Evolutionary conservation across 768 basidiomycete genomes (phyloP), one percentile per base, ranked within the genome.

Genomic region (Lyophyllum atratum): DNA sequence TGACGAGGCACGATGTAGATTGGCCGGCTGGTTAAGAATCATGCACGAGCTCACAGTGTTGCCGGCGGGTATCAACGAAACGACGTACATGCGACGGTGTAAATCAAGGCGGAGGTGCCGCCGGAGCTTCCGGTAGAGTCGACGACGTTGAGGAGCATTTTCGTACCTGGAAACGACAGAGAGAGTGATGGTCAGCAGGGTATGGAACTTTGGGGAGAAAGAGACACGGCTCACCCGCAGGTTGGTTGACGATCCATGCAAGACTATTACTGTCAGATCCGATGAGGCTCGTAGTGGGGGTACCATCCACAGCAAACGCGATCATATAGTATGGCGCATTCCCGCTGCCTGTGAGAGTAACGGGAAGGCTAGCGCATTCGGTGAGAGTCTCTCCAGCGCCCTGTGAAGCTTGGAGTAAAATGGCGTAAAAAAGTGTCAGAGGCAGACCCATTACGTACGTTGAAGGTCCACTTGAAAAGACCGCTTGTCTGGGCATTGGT

Each of bases 121-220:
- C 77, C 78, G 0, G 76, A 72, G 43, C 66, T 74, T 3, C 77
- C 77, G 14, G 69, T 66, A 6, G 80, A 68, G 63, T 84, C 80
- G 10, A 80, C 70, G 19, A 83, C 72, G 21, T 68, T 72, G 17
- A 84, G 63, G 25, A 81, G 53, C n/a, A 84, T 59, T 28, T 68
- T 65, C 7, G 79, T 70, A 19, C 75, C 84, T 85, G 21, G 15
- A 39, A 39, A 12, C 8, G 21, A 11, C 17, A 19, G 2, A 17
- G 49, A 29, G 45, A n/a, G 12, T 24, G 6, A 12, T 37, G 17
- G 34, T 24, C 17, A 47, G 49, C 22, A 33, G 21, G 8, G 9
- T 51, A 9, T 39, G 19, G 28, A n/a, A 28, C 42, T 21, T 46
- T 21, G 1, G 31, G 37, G 15, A 29, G 8, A 19, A 14, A 25